Conservation (phyloP, 257 asterid species). For the Przewalskia tangutica region DNA sequence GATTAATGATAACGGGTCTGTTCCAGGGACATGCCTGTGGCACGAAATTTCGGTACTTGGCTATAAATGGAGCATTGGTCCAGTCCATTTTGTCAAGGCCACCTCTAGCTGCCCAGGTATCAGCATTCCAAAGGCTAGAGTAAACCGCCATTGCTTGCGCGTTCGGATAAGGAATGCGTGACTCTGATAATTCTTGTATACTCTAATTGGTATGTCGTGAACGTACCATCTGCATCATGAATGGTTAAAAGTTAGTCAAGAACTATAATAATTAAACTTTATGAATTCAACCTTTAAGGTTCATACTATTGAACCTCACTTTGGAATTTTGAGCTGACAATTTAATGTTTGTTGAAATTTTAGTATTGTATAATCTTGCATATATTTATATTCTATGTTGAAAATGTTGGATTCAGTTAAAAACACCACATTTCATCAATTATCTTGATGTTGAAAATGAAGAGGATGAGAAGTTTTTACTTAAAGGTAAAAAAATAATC, state of each 20-base stretch:
- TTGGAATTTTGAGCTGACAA: background rate
- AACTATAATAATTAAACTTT: background rate
- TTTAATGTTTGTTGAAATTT: background rate
- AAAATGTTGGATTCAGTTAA: background rate
- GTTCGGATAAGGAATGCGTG: slow-evolving; percentile 51
- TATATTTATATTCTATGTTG: background rate
- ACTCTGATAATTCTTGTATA: slow-evolving; percentile 38
- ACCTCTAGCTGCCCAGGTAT: slow-evolving; percentile 74
- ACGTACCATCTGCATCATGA: slow-evolving; percentile 51
- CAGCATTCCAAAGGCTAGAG: slow-evolving; percentile 80
- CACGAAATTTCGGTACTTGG: slow-evolving; percentile 32
- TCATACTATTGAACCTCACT: rapidly evolving
- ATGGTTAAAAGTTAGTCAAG: background rate
- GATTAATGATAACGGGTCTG: slow-evolving; percentile 16
- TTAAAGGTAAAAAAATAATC: background rate
- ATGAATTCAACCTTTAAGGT: background rate
- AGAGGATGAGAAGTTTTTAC: background rate
- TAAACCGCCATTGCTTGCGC: slow-evolving; percentile 55
- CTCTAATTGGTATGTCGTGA: slow-evolving; percentile 56
- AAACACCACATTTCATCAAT: background rate
- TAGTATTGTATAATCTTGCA: background rate
- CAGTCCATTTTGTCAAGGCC: slow-evolving; percentile 61
- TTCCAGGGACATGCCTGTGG: slow-evolving; percentile 33
- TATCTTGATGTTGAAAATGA: background rate
- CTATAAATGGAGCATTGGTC: slow-evolving; percentile 50